Conservation (phyloP, 1,284 basidiomycete species). For the Hemileia vastatrix region DNA sequence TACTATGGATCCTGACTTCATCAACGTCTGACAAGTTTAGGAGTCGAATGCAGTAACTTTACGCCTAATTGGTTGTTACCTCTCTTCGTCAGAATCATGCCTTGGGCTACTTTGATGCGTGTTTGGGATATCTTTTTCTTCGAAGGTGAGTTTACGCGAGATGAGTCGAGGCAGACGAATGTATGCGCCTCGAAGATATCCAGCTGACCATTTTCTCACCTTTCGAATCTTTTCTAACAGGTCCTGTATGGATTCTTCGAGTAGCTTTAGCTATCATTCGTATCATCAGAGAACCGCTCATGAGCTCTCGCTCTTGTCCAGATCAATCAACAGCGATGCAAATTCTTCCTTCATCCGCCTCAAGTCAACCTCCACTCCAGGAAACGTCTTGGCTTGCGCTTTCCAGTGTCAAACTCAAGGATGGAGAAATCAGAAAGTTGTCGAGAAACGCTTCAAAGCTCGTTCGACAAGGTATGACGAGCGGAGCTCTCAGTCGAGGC, state of each 20-base stretch:
- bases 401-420: slow-evolving; percentile 61
- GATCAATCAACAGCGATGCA: slow-evolving; percentile 51
- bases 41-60: slow-evolving; percentile 38
- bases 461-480: no score
- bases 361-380: slow-evolving; percentile 33
- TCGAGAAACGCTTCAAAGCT: no score
- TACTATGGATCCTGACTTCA: slow-evolving; percentile 55
- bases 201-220: no score
- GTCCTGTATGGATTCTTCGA: slow-evolving; percentile 68
- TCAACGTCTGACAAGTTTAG: slow-evolving; percentile 46
- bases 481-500: no score
- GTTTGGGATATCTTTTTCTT: slow-evolving; percentile 80
- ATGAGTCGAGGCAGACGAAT: no score
- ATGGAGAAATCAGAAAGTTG: slow-evolving; percentile 68
- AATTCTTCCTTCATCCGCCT: slow-evolving; percentile 52
- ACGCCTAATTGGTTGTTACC: slow-evolving; percentile 43
- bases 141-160: slow-evolving; percentile 67
- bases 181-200: no score
- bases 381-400: slow-evolving; percentile 56
- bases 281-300: slow-evolving; percentile 58
- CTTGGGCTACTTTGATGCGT: slow-evolving; percentile 62
- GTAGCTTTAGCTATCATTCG: slow-evolving; percentile 64
- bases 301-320: slow-evolving; percentile 49
- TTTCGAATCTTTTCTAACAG: no score
- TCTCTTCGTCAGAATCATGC: slow-evolving; percentile 67